phyloP scores from a whole-genome alignment of 1,139 yeast species.

The Kodamaea arcana region DNA sequence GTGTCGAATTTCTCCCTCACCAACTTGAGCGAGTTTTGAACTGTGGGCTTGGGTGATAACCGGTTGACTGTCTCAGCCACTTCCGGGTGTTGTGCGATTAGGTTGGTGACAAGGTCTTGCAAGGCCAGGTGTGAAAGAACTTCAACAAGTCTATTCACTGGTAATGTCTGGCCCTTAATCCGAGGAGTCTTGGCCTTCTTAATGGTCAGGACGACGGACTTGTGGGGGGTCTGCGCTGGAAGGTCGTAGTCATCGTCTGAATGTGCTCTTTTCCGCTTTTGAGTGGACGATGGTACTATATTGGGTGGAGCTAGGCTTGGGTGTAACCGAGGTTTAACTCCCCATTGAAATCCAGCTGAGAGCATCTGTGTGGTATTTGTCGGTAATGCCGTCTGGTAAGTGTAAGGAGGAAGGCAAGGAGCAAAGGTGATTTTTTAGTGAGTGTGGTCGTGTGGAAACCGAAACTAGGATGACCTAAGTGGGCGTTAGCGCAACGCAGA shows the following conservation, averaged over 20 bases:
- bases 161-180: constrained; percentile 50
- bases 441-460: too few species aligned
- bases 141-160: constrained; percentile 61
- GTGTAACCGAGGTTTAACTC: constrained; percentile 13
- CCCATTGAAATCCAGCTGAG: constrained; percentile 37
- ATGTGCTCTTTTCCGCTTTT: too few species aligned
- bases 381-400: too few species aligned
- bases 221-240: too few species aligned
- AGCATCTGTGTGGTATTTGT: constrained; percentile 14
- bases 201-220: constrained; percentile 2
- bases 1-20: constrained; percentile 44
- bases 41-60: constrained; percentile 58
- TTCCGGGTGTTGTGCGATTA: constrained; percentile 62
- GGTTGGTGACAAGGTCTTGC: constrained; percentile 46
- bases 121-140: constrained; percentile 57
- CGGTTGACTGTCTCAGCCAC: constrained; percentile 47
- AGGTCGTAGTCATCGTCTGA: too few species aligned
- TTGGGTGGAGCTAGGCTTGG: too few species aligned
- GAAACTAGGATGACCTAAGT: too few species aligned
- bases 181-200: constrained; percentile 40
- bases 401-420: too few species aligned
- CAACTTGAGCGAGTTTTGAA: constrained; percentile 47
- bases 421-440: too few species aligned
- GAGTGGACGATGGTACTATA: not conserved
- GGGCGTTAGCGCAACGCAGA: too few species aligned